A percentile compares a stretch with the other conserved stretches of the same genome.
Conservation (phyloP, 2,329 filamentous ascomycete species). For the Talaromyces pinophilus region DNA sequence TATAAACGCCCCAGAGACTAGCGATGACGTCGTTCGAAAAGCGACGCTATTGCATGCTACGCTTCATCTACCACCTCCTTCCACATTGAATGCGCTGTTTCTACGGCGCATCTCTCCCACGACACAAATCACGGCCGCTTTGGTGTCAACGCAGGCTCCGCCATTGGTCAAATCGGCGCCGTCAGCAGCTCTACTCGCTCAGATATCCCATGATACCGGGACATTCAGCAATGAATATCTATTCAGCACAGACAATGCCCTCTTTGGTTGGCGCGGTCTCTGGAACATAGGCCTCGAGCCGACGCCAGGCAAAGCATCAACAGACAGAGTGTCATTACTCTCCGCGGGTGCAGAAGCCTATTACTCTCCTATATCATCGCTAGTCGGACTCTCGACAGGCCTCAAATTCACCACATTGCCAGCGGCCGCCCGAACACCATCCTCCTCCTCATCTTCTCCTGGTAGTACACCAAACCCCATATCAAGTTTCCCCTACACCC, state of each 20-base stretch:
- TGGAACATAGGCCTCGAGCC: conserved; percentile 83
- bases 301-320: conserved; percentile 26
- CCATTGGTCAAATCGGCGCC: conserved; percentile 47
- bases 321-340: conserved; percentile 65
- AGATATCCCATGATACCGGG: conserved; percentile 70
- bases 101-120: conserved; percentile 75
- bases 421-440: conserved; percentile 50
- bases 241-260: conserved; percentile 86
- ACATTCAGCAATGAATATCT: conserved; percentile 88
- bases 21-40: conserved; percentile 32
- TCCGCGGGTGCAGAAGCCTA: conserved; percentile 92
- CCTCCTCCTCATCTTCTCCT: conserved; percentile 26
- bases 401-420: conserved; percentile 82
- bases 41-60: conserved; percentile 50
- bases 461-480: conserved; percentile 36
- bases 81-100: conserved; percentile 82
- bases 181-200: conserved; percentile 48
- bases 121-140: conserved; percentile 74
- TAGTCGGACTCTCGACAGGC: conserved; percentile 85
- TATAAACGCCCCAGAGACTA: conserved; percentile 53
- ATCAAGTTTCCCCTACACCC: conserved; percentile 85
- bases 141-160: conserved; percentile 44
- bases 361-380: conserved; percentile 93
- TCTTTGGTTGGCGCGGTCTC: conserved; percentile 82
- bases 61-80: conserved; percentile 63